Evolutionary conservation across 2,329 filamentous ascomycete species (phyloP), one percentile per base, ranked within the genome.

Genomic region (Westerdykella aurantiaca): DNA sequence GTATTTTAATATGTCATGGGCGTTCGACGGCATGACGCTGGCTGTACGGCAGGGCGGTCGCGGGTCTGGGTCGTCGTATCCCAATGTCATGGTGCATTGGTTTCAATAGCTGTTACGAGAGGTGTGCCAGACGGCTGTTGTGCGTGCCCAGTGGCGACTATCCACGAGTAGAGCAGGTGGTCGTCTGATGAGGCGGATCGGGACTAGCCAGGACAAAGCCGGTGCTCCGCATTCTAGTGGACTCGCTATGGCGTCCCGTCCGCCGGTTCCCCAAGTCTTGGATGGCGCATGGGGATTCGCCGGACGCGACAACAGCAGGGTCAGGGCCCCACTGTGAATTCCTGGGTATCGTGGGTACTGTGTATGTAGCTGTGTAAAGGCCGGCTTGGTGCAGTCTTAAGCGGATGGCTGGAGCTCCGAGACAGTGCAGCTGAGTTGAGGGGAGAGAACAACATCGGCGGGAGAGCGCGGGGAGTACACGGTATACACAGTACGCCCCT

Each of bases 1-100:
- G 47, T 69, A 69, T 38, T 21, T 21, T 69, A 57, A 42, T 25
- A 34, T n/a, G 12, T 39, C 18, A 34, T 18, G 6, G 18, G 18
- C 18, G 18, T 23, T 43, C 12, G 18, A 39, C 34, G 38, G 44
- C 22, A 16, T 10, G 37, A 17, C 33, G 41, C 10, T 11, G 46
- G 43, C 37, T 18, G 39, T 31, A 38, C 37, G 41, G 37, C 38
- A 43, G 42, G 41, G 16, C 38, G 16, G 31, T 37, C n/a, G 21
- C 21, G 23, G 33, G 29, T 23, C 38, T 35, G 23, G 21, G 7
- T 35, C 41, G 45, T 39, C 41, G 45, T 39, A 44, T 44, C 12
- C 34, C 37, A 48, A 17, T 44, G 34, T 39, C 33, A 46, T 45
- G 41, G 35, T 29, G 25, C 25, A 38, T n/a, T 37, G 13, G 42